These are phyloP conservation scores for Aspergillus ustus DNA, from an alignment of 2,329 filamentous ascomycete species.

Conservation along the genomic window DNA sequence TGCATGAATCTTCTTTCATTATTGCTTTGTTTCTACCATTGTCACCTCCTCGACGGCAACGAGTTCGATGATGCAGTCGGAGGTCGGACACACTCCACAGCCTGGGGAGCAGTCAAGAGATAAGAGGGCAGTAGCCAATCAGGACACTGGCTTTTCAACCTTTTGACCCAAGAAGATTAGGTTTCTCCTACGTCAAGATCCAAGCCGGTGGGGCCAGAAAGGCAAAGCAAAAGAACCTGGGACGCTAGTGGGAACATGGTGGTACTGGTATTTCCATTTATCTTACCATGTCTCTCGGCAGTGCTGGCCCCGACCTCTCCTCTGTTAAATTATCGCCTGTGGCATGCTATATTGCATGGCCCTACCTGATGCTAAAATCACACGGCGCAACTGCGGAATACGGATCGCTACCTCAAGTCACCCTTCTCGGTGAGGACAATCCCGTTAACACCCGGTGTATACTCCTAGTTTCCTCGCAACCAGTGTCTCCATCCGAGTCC, in stretches of 20 bases:
- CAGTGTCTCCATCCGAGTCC: conserved; percentile 3
- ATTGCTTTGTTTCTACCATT: too few relatives aligned
- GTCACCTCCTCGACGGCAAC: neutral
- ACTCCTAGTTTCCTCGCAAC: neutral
- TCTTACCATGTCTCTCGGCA: conserved; percentile 1
- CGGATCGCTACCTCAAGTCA: neutral
- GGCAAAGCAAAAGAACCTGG: conserved; percentile 16
- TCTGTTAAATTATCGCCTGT: neutral
- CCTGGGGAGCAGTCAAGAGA: conserved; percentile 27
- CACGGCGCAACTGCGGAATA: neutral
- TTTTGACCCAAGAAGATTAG: conserved; percentile 37
- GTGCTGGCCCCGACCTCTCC: neutral
- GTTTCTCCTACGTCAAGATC: conserved; percentile 44
- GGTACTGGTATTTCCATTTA: conserved; percentile 10
- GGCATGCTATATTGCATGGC: neutral
- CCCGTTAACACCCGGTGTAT: conserved; percentile 18
- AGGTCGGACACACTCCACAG: neutral
- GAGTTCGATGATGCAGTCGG: neutral
- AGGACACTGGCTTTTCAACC: conserved; percentile 34
- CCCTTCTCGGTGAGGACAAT: conserved; percentile 2
- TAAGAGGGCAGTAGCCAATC: conserved; percentile 39
- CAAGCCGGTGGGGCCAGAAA: conserved; percentile 29
- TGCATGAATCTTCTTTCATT: neutral
- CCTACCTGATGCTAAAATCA: neutral
- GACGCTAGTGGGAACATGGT: conserved; percentile 22